phyloP scores from a whole-genome alignment of 257 asterid species.

The Solanum corneliomulleri region DNA sequence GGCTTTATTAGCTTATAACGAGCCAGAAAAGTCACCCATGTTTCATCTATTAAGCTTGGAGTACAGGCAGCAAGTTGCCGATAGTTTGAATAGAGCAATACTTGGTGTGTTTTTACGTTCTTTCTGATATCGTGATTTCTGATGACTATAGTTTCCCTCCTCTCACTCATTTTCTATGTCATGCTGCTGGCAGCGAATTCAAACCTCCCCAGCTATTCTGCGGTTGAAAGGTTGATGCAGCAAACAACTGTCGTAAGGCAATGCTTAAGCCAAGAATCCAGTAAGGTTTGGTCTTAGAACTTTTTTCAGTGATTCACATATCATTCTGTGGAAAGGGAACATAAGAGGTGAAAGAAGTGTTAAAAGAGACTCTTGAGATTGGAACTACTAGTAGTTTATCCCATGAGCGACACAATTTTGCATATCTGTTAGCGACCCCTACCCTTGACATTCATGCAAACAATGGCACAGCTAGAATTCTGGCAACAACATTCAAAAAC shows the following conservation, averaged over 20 bases:
- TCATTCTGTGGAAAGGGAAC: background rate
- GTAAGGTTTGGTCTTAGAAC: slow-evolving; percentile 54
- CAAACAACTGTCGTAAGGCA: slow-evolving; percentile 70
- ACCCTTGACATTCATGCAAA: background rate
- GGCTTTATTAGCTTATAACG: slow-evolving; percentile 85
- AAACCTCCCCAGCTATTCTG: slow-evolving; percentile 62
- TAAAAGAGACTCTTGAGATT: background rate
- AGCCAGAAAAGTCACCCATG: slow-evolving; percentile 90
- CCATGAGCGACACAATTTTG: background rate
- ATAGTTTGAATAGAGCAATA: slow-evolving; percentile 71
- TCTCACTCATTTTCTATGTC: background rate
- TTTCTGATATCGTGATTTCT: background rate
- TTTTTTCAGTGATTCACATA: background rate
- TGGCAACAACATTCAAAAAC: background rate
- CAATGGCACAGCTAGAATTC: background rate
- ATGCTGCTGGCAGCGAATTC: slow-evolving; percentile 43
- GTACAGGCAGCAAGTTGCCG: slow-evolving; percentile 73
- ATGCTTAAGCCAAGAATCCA: slow-evolving; percentile 56
- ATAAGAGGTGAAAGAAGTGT: background rate
- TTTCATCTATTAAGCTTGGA: slow-evolving; percentile 72
- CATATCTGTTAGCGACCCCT: background rate
- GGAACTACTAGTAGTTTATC: background rate
- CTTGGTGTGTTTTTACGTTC: slow-evolving; percentile 37
- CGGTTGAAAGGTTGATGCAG: slow-evolving; percentile 71
- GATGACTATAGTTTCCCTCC: background rate